Conservation (phyloP, 495 filamentous ascomycete species). For the Hypoxylon fuscum region DNA sequence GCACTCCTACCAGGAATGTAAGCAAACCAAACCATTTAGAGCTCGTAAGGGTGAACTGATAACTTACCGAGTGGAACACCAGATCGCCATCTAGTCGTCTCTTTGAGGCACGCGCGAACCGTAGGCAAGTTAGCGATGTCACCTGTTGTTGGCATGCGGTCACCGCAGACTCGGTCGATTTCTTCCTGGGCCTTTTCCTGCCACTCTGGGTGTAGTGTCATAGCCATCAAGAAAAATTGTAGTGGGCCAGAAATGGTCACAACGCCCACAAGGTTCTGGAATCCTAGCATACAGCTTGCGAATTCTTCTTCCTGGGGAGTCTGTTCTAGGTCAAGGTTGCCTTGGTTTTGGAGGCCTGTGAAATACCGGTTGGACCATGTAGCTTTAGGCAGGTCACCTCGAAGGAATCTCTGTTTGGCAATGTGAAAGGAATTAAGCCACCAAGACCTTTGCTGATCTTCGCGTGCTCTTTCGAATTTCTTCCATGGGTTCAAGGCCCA, state of each 20-base stretch:
- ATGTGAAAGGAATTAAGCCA: slow-evolving; percentile 53
- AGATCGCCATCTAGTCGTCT: slow-evolving; percentile 69
- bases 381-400: slow-evolving; percentile 50
- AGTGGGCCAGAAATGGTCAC: slow-evolving; percentile 58
- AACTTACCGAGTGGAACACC: slow-evolving; percentile 56
- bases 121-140: slow-evolving; percentile 59
- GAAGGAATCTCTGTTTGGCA: slow-evolving; percentile 51
- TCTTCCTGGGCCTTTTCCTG: slow-evolving; percentile 63
- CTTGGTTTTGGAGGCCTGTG: slow-evolving; percentile 50
- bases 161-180: slow-evolving; percentile 66
- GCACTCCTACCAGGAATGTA: slow-evolving; percentile 50
- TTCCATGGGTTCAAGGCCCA: slow-evolving; percentile 55
- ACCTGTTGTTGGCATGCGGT: slow-evolving; percentile 57
- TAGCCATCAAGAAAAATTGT: slow-evolving; percentile 60
- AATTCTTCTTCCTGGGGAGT: slow-evolving; percentile 52
- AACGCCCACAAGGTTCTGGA: slow-evolving; percentile 57
- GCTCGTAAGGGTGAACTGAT: not conserved
- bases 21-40: not conserved
- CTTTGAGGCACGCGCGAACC: slow-evolving; percentile 67
- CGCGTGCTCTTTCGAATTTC: slow-evolving; percentile 52
- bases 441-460: slow-evolving; percentile 53
- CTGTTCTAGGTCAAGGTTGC: slow-evolving; percentile 49
- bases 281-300: slow-evolving; percentile 59
- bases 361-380: slow-evolving; percentile 59
- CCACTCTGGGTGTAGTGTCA: slow-evolving; percentile 58